Conservation (phyloP, 805 yeast genomes). For the Metschnikowia lunata region DNA sequence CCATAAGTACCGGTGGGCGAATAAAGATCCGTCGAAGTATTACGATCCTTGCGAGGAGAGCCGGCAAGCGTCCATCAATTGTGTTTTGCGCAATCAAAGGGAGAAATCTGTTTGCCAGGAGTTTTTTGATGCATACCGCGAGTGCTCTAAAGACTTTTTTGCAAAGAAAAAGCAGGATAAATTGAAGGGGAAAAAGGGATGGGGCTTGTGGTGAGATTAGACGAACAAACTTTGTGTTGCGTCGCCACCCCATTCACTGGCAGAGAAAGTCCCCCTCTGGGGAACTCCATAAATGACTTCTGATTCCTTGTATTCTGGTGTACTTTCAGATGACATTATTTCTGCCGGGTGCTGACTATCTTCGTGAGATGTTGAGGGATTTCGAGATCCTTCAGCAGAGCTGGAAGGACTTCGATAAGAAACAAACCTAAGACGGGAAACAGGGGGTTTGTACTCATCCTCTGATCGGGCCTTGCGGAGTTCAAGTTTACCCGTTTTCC, state of each 20-base stretch:
- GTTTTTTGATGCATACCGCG: constrained; percentile 89
- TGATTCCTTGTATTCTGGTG: background rate
- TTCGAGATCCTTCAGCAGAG: too few species aligned
- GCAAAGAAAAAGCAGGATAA: constrained; percentile 34
- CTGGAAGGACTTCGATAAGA: too few species aligned
- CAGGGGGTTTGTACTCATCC: background rate
- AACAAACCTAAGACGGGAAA: background rate
- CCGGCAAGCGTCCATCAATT: constrained; percentile 78
- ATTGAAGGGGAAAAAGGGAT: constrained; percentile 37
- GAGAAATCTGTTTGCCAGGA: constrained; percentile 61
- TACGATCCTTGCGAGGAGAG: constrained; percentile 94
- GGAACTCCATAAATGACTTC: background rate
- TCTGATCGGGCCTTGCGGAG: background rate
- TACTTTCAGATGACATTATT: background rate
- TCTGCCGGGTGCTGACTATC: background rate
- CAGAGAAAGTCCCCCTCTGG: background rate
- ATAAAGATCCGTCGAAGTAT: constrained; percentile 76
- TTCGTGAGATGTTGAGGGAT: too few species aligned
- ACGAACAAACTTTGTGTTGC: background rate
- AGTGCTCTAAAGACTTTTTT: constrained; percentile 52
- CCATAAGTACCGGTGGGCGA: constrained; percentile 64
- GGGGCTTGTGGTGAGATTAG: constrained; percentile 36
- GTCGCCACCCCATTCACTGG: background rate
- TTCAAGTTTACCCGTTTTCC: background rate
- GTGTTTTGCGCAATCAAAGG: constrained; percentile 75